Base-by-base conservation (phyloP, 768 basidiomycete species). In the Neoboletus magnificus region DNA sequence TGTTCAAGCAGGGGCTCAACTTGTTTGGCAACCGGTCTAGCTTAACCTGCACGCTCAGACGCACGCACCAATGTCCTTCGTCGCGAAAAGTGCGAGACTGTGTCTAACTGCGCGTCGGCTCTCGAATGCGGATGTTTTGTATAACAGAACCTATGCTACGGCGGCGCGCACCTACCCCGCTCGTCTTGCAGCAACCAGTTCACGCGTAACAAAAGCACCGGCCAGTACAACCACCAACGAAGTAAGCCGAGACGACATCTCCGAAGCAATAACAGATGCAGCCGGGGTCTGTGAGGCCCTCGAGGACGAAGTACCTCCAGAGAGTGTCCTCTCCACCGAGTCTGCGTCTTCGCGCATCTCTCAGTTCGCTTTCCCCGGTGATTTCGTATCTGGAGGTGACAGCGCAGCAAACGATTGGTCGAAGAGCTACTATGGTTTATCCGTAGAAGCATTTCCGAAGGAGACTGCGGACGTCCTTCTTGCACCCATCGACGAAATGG, bases 381-480 rank as follows among this genome's bases (percentile, higher is more conserved):
- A 71, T 36, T 61, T 71, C 10, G 48, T 55, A 5, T 58, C 65
- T 20, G 67, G 57, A 42, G 52, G 57, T 9, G 62, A 71, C 29
- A 33, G 20, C 29, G 44, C 48, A 25, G 50, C 55, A 42, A 88
- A 81, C 2, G 91, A 98, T 71, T 98, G 95, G 95, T 90, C 91
- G 2, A 87, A 81, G 66, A 89, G 86, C 65, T 98, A 92, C 68
- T 75, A 84, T 57, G 96, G 95, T 0, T 73, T 98, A 29, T 89
- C 89, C 5, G 71, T 78, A 0, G 76, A 85, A 66, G 85, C 94
- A 2, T 98, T 97, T 71, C 64, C 85, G 3, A 84, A 80, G 63
- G 91, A 95, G 49, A 77, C 83, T 56, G 79, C 88, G 0, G 83
- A 91, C 4, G 68, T 87, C 2, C 74, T 98, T 22, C 76, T 91